Percentiles rank a stretch among this genome's conserved stretches.
Conservation (phyloP, 192 early-diverging fungal genomes). For the Backusella luteola region DNA sequence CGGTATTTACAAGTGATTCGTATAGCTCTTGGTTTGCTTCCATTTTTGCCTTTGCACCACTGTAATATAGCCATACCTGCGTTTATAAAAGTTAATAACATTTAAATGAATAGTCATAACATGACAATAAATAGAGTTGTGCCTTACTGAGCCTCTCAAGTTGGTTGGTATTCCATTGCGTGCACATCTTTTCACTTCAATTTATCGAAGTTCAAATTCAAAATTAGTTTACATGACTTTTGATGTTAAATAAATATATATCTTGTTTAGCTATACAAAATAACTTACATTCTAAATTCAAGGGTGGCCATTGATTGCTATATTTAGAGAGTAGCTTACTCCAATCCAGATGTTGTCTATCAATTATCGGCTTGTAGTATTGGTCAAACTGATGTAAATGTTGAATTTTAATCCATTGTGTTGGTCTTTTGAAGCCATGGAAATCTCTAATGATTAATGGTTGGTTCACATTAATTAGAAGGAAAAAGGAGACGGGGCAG, state of each 20-base stretch:
- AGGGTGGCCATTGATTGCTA: constrained; percentile 41
- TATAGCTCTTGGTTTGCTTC: constrained; percentile 56
- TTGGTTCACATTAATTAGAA: not conserved
- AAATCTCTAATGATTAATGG: constrained; percentile 39
- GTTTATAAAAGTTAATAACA: constrained; percentile 19
- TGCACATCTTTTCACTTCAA: constrained; percentile 61
- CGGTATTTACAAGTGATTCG: constrained; percentile 44
- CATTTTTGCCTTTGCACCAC: constrained; percentile 61
- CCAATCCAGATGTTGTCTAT: constrained; percentile 48
- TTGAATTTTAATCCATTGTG: constrained; percentile 47
- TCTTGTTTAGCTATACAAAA: not conserved
- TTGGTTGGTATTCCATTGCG: constrained; percentile 72
- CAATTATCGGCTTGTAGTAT: constrained; percentile 46
- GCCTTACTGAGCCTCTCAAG: constrained; percentile 52
- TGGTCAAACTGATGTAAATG: constrained; percentile 50
- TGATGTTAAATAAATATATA: not conserved
- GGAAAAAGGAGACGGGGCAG: not conserved
- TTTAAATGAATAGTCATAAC: not conserved
- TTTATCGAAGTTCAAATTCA: not conserved
- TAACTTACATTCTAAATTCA: constrained; percentile 39
- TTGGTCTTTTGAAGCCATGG: constrained; percentile 55
- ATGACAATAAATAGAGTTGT: not conserved
- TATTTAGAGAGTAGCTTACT: constrained; percentile 39
- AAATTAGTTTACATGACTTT: not conserved
- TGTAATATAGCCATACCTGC: constrained; percentile 61